phyloP scores from a whole-genome alignment of 495 filamentous ascomycete genomes.

The Xylaria curta region DNA sequence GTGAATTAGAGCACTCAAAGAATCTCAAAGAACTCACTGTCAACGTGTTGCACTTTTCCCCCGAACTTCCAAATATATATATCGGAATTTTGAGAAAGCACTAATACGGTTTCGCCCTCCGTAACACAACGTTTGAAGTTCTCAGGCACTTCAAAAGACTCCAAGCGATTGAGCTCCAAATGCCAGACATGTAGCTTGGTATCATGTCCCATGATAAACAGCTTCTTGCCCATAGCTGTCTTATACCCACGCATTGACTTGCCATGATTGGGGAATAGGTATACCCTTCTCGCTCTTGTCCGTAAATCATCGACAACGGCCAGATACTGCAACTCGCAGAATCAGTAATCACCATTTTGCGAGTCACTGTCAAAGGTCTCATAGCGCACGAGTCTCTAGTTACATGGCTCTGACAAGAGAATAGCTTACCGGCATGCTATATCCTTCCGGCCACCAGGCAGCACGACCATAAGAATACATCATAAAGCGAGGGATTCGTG shows the following conservation, averaged over 20 bases:
- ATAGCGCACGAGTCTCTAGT: background rate
- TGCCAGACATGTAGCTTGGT: constrained; percentile 39
- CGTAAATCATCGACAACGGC: constrained; percentile 41
- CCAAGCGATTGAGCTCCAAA: constrained; percentile 35
- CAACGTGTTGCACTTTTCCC: constrained; percentile 28
- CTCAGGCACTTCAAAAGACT: constrained; percentile 33
- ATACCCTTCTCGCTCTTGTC: constrained; percentile 35
- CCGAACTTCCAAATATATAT: constrained; percentile 39
- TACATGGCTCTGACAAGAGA: background rate
- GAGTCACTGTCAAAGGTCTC: background rate
- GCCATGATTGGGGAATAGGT: constrained; percentile 34
- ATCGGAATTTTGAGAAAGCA: constrained; percentile 36
- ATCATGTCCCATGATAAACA: constrained; percentile 36
- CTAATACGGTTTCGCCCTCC: constrained; percentile 36
- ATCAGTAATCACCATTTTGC: background rate
- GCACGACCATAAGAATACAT: constrained; percentile 38
- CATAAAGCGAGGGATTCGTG: constrained; percentile 38
- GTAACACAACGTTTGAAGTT: constrained; percentile 35
- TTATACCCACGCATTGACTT: constrained; percentile 32
- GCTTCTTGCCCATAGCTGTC: constrained; percentile 40
- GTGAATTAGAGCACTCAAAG: background rate
- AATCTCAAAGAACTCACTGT: constrained; percentile 21
- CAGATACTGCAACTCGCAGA: constrained; percentile 21
- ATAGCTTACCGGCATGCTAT: constrained; percentile 32
- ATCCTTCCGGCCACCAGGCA: constrained; percentile 41